A percentile compares a stretch with the other conserved stretches of the same genome.
These are phyloP conservation scores for Aspergillus egyptiacus DNA, from an alignment of 495 filamentous ascomycete genomes.

Conservation along the genomic window DNA sequence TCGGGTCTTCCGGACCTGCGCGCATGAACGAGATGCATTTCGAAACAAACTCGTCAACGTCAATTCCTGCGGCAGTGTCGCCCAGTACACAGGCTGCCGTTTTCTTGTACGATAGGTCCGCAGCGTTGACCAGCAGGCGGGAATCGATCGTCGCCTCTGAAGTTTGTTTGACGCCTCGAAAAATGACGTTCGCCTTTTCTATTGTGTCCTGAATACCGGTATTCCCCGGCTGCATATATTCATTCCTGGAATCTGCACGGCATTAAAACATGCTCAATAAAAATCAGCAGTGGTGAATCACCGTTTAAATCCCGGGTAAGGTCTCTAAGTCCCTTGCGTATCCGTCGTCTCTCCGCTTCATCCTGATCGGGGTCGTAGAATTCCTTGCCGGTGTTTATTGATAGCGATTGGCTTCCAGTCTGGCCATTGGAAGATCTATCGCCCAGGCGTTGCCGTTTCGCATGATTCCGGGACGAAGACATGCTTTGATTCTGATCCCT, in stretches of 20 bases:
- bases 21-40: conserved; percentile 90
- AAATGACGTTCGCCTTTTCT: conserved; percentile 56
- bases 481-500: conserved; percentile 26
- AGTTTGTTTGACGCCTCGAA: conserved; percentile 74
- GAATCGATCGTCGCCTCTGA: conserved; percentile 91
- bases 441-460: conserved; percentile 41
- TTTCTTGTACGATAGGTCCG: conserved; percentile 72
- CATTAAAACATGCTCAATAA: conserved; percentile 5
- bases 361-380: conserved; percentile 89
- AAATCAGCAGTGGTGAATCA: conserved; percentile 23
- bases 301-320: conserved; percentile 60
- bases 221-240: conserved; percentile 56
- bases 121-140: conserved; percentile 67
- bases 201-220: conserved; percentile 58
- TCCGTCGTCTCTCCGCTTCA: conserved; percentile 62
- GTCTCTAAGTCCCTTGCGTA: conserved; percentile 64
- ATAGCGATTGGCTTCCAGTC: conserved; percentile 20
- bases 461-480: conserved; percentile 21
- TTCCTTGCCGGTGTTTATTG: conserved; percentile 28
- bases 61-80: conserved; percentile 62
- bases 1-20: conserved; percentile 36
- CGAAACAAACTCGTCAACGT: conserved; percentile 88
- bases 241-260: conserved; percentile 55
- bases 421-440: conserved; percentile 29
- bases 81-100: conserved; percentile 65